A percentile compares a stretch with the other conserved stretches of the same genome.
Evolutionary conservation across 441 rosid species (phyloP).

Genomic region (Capsella rubella): DNA sequence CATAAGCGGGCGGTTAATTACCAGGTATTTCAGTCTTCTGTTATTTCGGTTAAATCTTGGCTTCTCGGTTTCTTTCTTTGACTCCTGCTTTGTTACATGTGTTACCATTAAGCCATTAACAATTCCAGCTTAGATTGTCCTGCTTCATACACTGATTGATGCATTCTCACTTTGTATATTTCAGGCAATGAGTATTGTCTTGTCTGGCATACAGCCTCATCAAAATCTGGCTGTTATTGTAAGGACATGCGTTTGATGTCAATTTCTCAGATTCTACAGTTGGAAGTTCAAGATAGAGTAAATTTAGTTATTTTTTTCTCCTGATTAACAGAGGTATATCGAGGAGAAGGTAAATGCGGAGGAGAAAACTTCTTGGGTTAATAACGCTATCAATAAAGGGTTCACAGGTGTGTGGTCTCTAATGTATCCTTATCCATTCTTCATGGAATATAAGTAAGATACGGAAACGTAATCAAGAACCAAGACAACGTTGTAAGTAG

Average conservation of each 20-base stretch:
- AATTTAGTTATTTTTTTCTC: neutral
- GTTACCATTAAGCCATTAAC: neutral
- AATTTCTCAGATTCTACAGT: constrained; percentile 6
- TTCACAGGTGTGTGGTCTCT: constrained; percentile 58
- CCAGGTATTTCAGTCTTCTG: constrained; percentile 53
- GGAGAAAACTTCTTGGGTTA: constrained; percentile 61
- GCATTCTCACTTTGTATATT: neutral
- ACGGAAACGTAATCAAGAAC: neutral
- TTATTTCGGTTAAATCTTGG: neutral
- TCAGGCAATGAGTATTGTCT: constrained; percentile 75
- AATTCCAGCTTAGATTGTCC: neutral
- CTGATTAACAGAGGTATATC: constrained; percentile 53
- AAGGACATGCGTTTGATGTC: constrained; percentile 27
- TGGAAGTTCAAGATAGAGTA: constrained; percentile 13
- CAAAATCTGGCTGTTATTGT: constrained; percentile 69
- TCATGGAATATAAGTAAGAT: neutral
- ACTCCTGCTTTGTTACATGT: neutral
- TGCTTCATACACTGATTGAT: neutral
- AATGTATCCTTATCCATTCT: neutral
- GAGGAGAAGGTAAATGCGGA: constrained; percentile 58
- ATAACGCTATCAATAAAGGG: constrained; percentile 64
- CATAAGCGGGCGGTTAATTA: constrained; percentile 65
- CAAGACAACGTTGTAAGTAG: neutral
- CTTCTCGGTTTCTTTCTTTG: neutral
- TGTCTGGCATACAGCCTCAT: constrained; percentile 81